phyloP scores from a whole-genome alignment of 768 basidiomycete genomes.

The Naematelia encephala region DNA sequence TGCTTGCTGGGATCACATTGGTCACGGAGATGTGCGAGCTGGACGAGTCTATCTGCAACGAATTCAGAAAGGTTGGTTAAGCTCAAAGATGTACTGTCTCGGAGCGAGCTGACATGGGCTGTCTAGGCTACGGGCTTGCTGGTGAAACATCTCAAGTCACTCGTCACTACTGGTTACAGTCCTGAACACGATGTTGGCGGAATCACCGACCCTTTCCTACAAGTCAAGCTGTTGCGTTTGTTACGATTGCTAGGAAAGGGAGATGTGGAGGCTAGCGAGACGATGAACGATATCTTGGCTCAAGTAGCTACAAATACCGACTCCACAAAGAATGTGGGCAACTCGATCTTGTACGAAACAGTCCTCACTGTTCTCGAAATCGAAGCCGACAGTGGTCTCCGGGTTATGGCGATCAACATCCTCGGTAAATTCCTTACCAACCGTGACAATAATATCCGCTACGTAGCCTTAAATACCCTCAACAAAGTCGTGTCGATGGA shows the following conservation, averaged over 20 bases:
- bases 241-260: slow-evolving; percentile 82
- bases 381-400: slow-evolving; percentile 88
- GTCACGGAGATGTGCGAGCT: slow-evolving; percentile 90
- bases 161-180: slow-evolving; percentile 94
- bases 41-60: slow-evolving; percentile 68
- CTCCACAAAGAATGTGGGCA: slow-evolving; percentile 94
- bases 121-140: slow-evolving; percentile 56
- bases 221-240: slow-evolving; percentile 80
- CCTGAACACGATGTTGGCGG: slow-evolving; percentile 99
- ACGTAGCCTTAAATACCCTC: slow-evolving; percentile 94
- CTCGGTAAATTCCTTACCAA: slow-evolving; percentile 97
- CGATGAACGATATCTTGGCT: slow-evolving; percentile 97
- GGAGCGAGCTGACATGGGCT: background rate
- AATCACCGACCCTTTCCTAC: slow-evolving; percentile 63
- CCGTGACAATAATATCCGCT: slow-evolving; percentile 96
- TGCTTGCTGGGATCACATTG: slow-evolving; percentile 88
- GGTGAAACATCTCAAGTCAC: slow-evolving; percentile 88
- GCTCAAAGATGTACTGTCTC: too few relatives aligned
- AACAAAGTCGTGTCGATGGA: slow-evolving; percentile 98
- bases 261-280: slow-evolving; percentile 81
- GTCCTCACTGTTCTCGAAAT: slow-evolving; percentile 95
- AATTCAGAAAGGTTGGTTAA: slow-evolving; percentile 77
- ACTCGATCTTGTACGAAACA: slow-evolving; percentile 95
- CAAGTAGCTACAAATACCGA: slow-evolving; percentile 99
- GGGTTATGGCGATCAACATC: slow-evolving; percentile 99